Evolutionary conservation across 2,329 filamentous ascomycete species (phyloP).

Genomic region (Phaeomoniella chlamydospora): DNA sequence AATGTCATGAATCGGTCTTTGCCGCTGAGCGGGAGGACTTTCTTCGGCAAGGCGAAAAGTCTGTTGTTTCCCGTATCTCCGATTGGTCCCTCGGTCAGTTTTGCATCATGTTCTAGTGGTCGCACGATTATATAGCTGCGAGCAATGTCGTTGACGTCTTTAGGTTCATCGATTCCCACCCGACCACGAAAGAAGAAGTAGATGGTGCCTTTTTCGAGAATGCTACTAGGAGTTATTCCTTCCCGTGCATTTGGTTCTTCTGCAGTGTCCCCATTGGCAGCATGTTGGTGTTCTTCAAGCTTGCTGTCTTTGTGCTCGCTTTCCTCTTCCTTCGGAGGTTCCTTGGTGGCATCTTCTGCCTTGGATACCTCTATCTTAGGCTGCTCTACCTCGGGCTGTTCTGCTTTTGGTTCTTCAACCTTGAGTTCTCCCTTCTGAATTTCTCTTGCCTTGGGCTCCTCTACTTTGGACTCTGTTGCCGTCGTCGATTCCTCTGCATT

Average conservation of each 20-base stretch:
- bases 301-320: slow-evolving; percentile 3
- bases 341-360: slow-evolving; percentile 6
- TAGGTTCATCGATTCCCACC: slow-evolving; percentile 57
- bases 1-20: slow-evolving; percentile 66
- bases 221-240: slow-evolving; percentile 39
- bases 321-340: slow-evolving; percentile 5
- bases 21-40: slow-evolving; percentile 56
- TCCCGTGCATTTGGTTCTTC: slow-evolving; percentile 36
- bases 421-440: too few species aligned
- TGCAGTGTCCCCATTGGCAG: slow-evolving; percentile 19
- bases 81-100: slow-evolving; percentile 45
- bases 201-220: slow-evolving; percentile 77
- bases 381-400: slow-evolving; percentile 1
- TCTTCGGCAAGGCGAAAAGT: slow-evolving; percentile 70
- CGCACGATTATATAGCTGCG: slow-evolving; percentile 69
- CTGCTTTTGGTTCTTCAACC: slow-evolving; percentile 6
- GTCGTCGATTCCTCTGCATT: slow-evolving; percentile 7
- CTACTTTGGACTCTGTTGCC: slow-evolving; percentile 5
- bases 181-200: slow-evolving; percentile 82
- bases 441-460: slow-evolving; percentile 3
- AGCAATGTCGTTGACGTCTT: slow-evolving; percentile 56
- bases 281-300: slow-evolving; percentile 5
- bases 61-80: slow-evolving; percentile 47
- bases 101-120: slow-evolving; percentile 55
- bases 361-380: slow-evolving; percentile 4